Evolutionary conservation across 108 stramenopile species (phyloP), one percentile per base, ranked within the genome.

Genomic region (Cyclostephanos tholiformis): DNA sequence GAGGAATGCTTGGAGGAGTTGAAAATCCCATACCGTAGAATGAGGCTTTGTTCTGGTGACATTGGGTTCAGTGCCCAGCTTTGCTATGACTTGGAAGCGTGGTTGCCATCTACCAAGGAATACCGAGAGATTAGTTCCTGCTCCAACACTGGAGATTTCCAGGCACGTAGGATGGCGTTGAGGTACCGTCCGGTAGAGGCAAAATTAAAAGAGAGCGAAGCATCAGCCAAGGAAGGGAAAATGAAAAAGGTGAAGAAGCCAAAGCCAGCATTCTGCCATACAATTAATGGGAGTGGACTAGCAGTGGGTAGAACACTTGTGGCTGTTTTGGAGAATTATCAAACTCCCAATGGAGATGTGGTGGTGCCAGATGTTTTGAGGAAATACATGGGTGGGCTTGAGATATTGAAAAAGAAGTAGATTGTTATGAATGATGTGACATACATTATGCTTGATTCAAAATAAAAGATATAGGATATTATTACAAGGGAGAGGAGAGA

Each of bases 61-160:
- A 89, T 98, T 48, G 98, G 99, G 2, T 97, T 98, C 66, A 71
- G 89, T 38, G 99, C 99, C 0, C 77, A 89, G 9, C 88, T 93
- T 36, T 98, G 98, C 73, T 98, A 97, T 74, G 99, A 99, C 85
- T 81, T 99, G 74, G 98, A 99, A 67, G 99, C 97, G 0, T 99
- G 97, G 96, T 85, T 99, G 69, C 97, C 99, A 4, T 95, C 93
- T n/a, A 89, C 87, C 10, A 72, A 78, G 22, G 94, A 92, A 65
- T 99, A 82, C 76, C 90, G 97, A 17, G 99, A 99, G 82, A 96
- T 99, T 49, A 89, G 91, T 30, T 96, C 95, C 13, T 97, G 96
- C 50, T 92, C 91, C 50, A 96, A 97, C 69, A 97, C 97, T 65
- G 94, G 93, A 35, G 98, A 99, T 78, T 99, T 97, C 60, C 99